Evolutionary conservation across 1,284 basidiomycete genomes (phyloP), one percentile per base, ranked within the genome.

Genomic region (Dichomitus squalens): DNA sequence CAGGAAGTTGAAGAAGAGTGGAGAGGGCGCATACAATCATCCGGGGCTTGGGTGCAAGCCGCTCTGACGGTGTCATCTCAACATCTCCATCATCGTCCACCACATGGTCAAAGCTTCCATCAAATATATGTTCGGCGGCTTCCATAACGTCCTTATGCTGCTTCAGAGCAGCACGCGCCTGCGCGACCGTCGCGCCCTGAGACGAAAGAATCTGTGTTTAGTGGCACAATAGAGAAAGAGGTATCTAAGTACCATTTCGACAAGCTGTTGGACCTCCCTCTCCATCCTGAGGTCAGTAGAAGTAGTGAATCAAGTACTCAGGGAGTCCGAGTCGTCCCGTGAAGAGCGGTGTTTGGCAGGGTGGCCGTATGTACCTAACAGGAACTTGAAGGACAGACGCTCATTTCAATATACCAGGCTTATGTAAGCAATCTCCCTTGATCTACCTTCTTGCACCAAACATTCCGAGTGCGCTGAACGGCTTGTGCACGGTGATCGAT

Each of bases 101-200:
- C 8, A 93, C 75, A 66, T 89, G 76, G 63, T 89, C 87, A 66
- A 93, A 93, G 64, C 88, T 85, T 18, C 93, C 93, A 58, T 88
- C 87, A 66, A 91, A 89, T 59, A 93, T 88, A 52, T 79, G 84
- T 70, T 92, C 93, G 3, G 93, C 93, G n/a, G 94, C 93, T 66
- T 89, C 80, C 90, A 92, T 92, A 31, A 93, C 89, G 77, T 95
- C 93, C 66, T 86, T 91, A 66, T 89, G 83, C 66, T 86, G 84
- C 57, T 79, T 81, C 66, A 95, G 74, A 12, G 93, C 93, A 43
- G 88, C 91, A 63, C 81, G 81, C 38, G 93, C 93, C 74, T 93
- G 88, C 20, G 84, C 83, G 11, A 75, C 70, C 1, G 86, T 91
- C 36, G 92, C 92, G 63, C 93, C 93, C 92, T 93, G 29, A 9